These are phyloP conservation scores for Kuraishia hungarica DNA, from an alignment of 805 yeast species.

Conservation along the genomic window DNA sequence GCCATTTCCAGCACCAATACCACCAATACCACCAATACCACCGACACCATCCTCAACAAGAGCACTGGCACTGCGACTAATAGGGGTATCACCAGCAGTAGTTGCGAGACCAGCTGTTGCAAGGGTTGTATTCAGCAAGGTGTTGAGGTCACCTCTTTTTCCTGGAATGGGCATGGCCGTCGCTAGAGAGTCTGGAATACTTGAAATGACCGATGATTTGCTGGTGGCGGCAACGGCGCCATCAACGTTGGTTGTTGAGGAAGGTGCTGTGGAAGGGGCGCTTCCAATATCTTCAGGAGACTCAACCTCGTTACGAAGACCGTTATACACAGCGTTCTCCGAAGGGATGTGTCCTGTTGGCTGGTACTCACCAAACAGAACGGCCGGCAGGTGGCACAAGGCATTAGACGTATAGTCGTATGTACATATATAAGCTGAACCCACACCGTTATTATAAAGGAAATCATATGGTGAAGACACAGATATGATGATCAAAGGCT, in stretches of 20 bases:
- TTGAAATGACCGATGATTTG: background rate
- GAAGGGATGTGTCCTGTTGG: constrained; percentile 53
- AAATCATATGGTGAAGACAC: constrained; percentile 59
- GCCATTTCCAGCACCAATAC: background rate
- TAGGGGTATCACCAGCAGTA: background rate
- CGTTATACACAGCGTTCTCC: constrained; percentile 18
- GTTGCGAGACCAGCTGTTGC: background rate
- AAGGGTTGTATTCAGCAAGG: background rate
- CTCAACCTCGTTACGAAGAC: background rate
- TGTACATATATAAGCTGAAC: constrained; percentile 49
- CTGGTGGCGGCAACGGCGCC: background rate
- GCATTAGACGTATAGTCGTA: constrained; percentile 52
- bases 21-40: background rate
- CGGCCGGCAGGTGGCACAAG: constrained; percentile 37
- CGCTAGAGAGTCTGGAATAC: background rate
- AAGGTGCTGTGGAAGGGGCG: background rate
- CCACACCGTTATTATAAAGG: constrained; percentile 43
- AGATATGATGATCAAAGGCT: constrained; percentile 51
- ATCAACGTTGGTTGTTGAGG: background rate
- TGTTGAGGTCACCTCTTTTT: background rate
- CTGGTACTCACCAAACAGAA: constrained; percentile 43
- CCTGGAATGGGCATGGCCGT: background rate
- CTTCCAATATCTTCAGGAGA: background rate
- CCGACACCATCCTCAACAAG: background rate
- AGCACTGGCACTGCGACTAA: background rate